Percentiles rank a stretch among this genome's conserved stretches.
phyloP scores from a whole-genome alignment of 768 basidiomycete species.

The Leccinellum luteum region DNA sequence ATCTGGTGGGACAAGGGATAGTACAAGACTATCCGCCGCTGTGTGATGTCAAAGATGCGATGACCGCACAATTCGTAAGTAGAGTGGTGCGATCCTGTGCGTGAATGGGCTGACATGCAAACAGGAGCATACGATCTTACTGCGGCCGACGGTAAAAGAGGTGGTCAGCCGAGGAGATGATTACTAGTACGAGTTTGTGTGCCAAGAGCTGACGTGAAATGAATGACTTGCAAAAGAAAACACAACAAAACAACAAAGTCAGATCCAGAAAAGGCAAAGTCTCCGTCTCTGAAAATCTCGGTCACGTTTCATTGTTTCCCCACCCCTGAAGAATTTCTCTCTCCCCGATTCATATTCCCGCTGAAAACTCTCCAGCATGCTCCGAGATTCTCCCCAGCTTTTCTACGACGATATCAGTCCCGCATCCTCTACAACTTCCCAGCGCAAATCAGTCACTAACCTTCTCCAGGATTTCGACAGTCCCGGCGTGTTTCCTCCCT shows the following conservation, averaged over 20 bases:
- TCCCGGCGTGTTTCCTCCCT: slow-evolving; percentile 69
- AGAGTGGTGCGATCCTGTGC: slow-evolving; percentile 1
- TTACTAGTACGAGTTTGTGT: slow-evolving; percentile 46
- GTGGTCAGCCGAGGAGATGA: slow-evolving; percentile 83
- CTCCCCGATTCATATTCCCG: neutral
- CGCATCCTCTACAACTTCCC: slow-evolving; percentile 15
- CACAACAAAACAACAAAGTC: slow-evolving; percentile 6
- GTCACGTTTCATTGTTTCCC: neutral
- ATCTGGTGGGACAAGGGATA: slow-evolving; percentile 83
- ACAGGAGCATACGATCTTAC: slow-evolving; percentile 82
- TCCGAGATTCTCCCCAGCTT: slow-evolving; percentile 23
- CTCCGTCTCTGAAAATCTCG: neutral
- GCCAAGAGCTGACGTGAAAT: slow-evolving; percentile 4
- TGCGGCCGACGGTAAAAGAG: slow-evolving; percentile 83
- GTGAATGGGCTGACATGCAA: slow-evolving; percentile 8
- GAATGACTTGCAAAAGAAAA: neutral
- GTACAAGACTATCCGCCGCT: slow-evolving; percentile 93
- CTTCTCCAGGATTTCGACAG: slow-evolving; percentile 55
- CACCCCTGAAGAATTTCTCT: neutral
- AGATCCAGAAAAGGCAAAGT: slow-evolving; percentile 24
- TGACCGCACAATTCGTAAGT: slow-evolving; percentile 91
- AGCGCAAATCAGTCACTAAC: slow-evolving; percentile 16
- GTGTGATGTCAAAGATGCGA: slow-evolving; percentile 77
- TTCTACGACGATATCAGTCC: slow-evolving; percentile 13
- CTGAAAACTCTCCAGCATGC: slow-evolving; percentile 16